Conservation (phyloP, 345 rosid species). For the Turnera subulata region DNA sequence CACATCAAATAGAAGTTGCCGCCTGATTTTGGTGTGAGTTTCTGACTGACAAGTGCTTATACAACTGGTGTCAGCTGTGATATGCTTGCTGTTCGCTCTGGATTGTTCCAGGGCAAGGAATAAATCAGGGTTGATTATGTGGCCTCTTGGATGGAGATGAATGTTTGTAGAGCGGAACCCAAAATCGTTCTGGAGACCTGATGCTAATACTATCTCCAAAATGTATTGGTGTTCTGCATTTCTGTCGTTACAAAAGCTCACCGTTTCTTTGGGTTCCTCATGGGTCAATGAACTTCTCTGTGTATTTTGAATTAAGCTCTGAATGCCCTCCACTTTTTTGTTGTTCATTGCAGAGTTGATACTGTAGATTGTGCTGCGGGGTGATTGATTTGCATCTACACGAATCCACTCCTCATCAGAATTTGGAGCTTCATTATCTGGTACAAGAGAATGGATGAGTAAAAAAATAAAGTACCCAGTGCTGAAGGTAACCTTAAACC, state of each 20-base stretch:
- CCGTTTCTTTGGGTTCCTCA: constrained; percentile 21
- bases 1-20: constrained; percentile 71
- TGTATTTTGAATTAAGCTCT: constrained; percentile 19
- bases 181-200: constrained; percentile 54
- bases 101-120: constrained; percentile 58
- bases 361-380: constrained; percentile 27
- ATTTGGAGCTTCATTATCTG: constrained; percentile 46
- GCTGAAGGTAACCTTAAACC: no score
- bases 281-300: constrained; percentile 13
- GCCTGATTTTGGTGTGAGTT: constrained; percentile 36
- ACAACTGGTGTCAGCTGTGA: constrained; percentile 23
- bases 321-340: constrained; percentile 23
- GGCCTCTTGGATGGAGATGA: constrained; percentile 48
- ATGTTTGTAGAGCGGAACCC: constrained; percentile 35
- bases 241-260: constrained; percentile 16
- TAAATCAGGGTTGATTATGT: constrained; percentile 49
- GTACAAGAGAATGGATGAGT: constrained; percentile 15
- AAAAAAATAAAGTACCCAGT: no score
- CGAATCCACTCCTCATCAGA: constrained; percentile 45
- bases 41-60: constrained; percentile 27
- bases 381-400: constrained; percentile 18
- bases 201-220: constrained; percentile 51
- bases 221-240: constrained; percentile 60
- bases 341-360: constrained; percentile 33
- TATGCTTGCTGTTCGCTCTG: constrained; percentile 30